Evolutionary conservation across 306 rosid species (phyloP).

Genomic region (Mimosa bimucronata): DNA sequence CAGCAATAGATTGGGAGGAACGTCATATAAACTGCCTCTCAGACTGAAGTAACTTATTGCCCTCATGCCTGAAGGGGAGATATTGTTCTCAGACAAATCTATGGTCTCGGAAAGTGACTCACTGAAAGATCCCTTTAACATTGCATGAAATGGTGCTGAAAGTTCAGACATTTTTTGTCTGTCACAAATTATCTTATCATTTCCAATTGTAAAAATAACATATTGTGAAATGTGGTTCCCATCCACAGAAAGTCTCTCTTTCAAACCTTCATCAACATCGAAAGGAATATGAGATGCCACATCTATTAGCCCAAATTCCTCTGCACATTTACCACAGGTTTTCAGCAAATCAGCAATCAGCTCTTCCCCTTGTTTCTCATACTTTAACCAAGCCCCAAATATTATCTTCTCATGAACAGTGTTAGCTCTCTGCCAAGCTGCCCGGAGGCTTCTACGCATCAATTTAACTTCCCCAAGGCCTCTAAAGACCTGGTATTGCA

Average conservation of each 20-base stretch:
- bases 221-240: constrained; percentile 50
- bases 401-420: constrained; percentile 77
- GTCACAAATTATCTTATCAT: constrained; percentile 79
- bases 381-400: constrained; percentile 92
- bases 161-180: constrained; percentile 81
- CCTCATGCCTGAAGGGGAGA: constrained; percentile 78
- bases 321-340: constrained; percentile 71
- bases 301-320: constrained; percentile 71
- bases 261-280: constrained; percentile 39
- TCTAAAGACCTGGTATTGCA: constrained; percentile 83
- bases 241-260: constrained; percentile 49
- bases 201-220: constrained; percentile 69
- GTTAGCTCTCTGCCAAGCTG: constrained; percentile 84
- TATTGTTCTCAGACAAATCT: constrained; percentile 78
- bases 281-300: constrained; percentile 63
- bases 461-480: constrained; percentile 85
- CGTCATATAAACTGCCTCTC: constrained; percentile 61
- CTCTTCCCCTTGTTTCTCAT: constrained; percentile 88
- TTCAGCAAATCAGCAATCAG: constrained; percentile 67
- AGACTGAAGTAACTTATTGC: constrained; percentile 67
- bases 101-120: constrained; percentile 75
- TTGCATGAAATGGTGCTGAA: constrained; percentile 80
- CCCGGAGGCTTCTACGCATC: constrained; percentile 87
- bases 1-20: constrained; percentile 68
- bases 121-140: constrained; percentile 86